Conservation (phyloP, 2,329 filamentous ascomycete species). For the Hymenoscyphus fructigenus region DNA sequence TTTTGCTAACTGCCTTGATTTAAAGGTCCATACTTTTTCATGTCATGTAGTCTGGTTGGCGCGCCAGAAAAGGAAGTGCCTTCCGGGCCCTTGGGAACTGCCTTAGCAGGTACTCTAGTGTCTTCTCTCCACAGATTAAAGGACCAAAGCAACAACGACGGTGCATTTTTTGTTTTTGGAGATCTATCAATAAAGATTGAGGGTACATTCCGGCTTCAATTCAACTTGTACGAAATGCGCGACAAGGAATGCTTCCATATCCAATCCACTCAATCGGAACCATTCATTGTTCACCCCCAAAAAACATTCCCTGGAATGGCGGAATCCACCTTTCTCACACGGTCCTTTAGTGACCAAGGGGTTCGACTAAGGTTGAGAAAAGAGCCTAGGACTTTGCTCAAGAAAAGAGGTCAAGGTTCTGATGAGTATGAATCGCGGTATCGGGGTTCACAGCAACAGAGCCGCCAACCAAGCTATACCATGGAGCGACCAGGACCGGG, state of each 20-base stretch:
- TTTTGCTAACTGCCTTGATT: constrained; percentile 16
- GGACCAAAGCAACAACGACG: constrained; percentile 73
- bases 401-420: constrained; percentile 34
- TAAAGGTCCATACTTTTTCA: constrained; percentile 50
- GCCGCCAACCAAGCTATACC: constrained; percentile 9
- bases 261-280: constrained; percentile 54
- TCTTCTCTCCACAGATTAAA: constrained; percentile 83
- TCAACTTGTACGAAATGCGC: constrained; percentile 73
- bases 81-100: constrained; percentile 44
- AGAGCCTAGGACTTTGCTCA: constrained; percentile 61
- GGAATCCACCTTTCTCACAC: constrained; percentile 78
- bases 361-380: constrained; percentile 81
- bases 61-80: constrained; percentile 43
- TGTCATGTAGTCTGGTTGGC: constrained; percentile 46
- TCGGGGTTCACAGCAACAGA: constrained; percentile 22
- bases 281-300: constrained; percentile 63
- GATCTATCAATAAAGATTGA: constrained; percentile 78
- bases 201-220: constrained; percentile 71
- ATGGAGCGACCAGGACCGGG: constrained; percentile 11
- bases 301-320: constrained; percentile 78
- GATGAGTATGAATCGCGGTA: constrained; percentile 35
- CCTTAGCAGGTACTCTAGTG: constrained; percentile 69
- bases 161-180: constrained; percentile 87
- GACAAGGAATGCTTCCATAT: constrained; percentile 31
- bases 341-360: constrained; percentile 83